Evolutionary conservation across 2,329 filamentous ascomycete species (phyloP), one percentile per base, ranked within the genome.

Genomic region (Trichoderma hamatum): DNA sequence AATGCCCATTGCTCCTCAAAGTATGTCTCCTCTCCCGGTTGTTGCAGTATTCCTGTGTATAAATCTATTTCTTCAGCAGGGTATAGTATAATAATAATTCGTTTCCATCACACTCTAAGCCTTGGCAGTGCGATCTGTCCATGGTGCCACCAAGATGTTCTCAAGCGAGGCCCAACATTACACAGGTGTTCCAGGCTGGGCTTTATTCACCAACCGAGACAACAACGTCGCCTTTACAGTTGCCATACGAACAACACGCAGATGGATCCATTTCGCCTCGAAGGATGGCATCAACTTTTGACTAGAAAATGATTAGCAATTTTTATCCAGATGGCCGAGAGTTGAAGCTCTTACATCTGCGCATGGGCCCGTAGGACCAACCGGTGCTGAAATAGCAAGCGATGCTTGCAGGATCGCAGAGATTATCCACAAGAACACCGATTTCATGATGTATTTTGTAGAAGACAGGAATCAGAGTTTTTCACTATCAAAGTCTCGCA

Each of bases 241-340:
- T 78, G 61, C 85, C 85, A 71, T 86, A 86, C n/a, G 82, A 83
- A 75, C 85, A 87, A 75, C 85, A 87, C 14, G 77, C 82, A 32
- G 84, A 82, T n/a, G 83, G 80, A 24, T 80, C 79, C 70, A 84
- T 78, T 32, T 81, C 75, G 65, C 84, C 84, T 32, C 77, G 82
- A 58, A 87, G 80, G 49, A 87, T 87, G 16, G 77, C 77, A 70
- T 81, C 79, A 36, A 81, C 75, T 60, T 79, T 79, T 26, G 43
- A 55, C 79, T 81, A 46, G 2, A 49, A 43, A 16, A 60, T 49
- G 10, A 34, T 72, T 70, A 61, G 66, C 54, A 16, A 10, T 26
- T 21, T 4, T 24, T 16, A 10, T 56, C 5, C 7, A 39, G n/a
- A 16, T 11, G 6, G 5, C 9, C 11, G 19, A 63, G 6, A 32